Evolutionary conservation across 768 basidiomycete genomes (phyloP).

Genomic region (Russula olivacea): DNA sequence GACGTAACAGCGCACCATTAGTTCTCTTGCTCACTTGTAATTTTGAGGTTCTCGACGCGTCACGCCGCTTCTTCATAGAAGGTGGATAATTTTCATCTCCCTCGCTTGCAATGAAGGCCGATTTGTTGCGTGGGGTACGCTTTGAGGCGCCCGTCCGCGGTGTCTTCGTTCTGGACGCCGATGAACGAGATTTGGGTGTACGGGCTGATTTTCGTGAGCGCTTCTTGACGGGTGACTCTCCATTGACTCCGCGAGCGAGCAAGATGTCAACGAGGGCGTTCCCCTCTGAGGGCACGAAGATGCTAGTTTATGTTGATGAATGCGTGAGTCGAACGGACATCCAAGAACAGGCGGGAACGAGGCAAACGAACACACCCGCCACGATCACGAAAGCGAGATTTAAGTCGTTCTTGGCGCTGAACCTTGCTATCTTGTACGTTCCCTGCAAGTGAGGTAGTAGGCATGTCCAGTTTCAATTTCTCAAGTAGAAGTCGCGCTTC

Average conservation of each 20-base stretch:
- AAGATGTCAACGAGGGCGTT: constrained; percentile 50
- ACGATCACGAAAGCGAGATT: constrained; percentile 59
- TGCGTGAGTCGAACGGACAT: neutral
- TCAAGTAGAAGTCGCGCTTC: neutral
- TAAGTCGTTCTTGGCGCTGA: constrained; percentile 54
- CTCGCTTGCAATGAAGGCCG: neutral
- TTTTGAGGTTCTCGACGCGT: neutral
- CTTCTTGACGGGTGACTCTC: constrained; percentile 41
- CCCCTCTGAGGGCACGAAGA: constrained; percentile 46
- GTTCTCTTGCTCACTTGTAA: neutral
- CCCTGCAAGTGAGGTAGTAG: constrained; percentile 21
- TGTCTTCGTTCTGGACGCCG: neutral
- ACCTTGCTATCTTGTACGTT: constrained; percentile 56
- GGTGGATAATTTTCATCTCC: neutral
- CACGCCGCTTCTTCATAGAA: neutral
- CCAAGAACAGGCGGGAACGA: neutral
- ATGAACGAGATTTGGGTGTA: neutral
- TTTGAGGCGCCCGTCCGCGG: neutral
- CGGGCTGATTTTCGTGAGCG: neutral
- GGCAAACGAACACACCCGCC: constrained; percentile 31
- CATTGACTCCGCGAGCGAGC: constrained; percentile 43
- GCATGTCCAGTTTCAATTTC: neutral
- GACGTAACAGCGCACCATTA: constrained; percentile 2
- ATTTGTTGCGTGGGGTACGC: constrained; percentile 3
- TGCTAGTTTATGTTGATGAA: constrained; percentile 32